These are phyloP conservation scores for Macrolepiota fuliginosa DNA, from an alignment of 768 basidiomycete species.

Conservation along the genomic window DNA sequence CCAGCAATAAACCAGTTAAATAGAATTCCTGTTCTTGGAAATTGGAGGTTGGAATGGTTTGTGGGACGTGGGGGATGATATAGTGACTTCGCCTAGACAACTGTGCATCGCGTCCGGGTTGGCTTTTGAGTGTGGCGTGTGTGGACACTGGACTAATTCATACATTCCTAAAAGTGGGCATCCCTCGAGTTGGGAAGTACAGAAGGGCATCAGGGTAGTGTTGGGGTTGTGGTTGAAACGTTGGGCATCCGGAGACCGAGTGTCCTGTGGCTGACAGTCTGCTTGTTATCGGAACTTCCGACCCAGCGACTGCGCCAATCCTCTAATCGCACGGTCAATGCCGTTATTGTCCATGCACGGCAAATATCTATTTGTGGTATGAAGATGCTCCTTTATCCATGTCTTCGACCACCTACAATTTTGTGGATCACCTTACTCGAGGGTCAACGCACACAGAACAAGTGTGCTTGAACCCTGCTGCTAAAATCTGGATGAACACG, in stretches of 20 bases:
- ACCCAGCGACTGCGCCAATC: not conserved
- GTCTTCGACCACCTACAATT: not conserved
- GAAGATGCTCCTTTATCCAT: not conserved
- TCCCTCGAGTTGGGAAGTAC: not conserved
- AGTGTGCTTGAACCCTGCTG: not conserved
- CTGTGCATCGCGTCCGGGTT: not conserved
- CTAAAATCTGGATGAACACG: not conserved
- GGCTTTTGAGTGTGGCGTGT: not conserved
- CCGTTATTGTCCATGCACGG: not conserved
- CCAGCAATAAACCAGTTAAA: slow-evolving; percentile 2
- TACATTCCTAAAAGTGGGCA: not conserved
- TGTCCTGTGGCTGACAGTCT: not conserved
- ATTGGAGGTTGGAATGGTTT: not conserved
- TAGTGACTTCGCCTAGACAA: not conserved
- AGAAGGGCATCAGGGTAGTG: not conserved
- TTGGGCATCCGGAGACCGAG: not conserved
- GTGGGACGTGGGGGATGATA: not conserved
- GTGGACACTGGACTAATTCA: not conserved
- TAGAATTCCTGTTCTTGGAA: not conserved
- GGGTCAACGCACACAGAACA: too few relatives aligned
- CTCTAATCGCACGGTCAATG: not conserved
- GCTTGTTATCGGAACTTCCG: not conserved
- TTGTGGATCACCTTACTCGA: not conserved
- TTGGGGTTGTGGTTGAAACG: not conserved
- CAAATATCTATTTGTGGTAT: slow-evolving; percentile 1